Percentiles rank a stretch among this genome's conserved stretches.
Conservation (phyloP, 2,329 filamentous ascomycete genomes). For the Cucurbitaria berberidis region DNA sequence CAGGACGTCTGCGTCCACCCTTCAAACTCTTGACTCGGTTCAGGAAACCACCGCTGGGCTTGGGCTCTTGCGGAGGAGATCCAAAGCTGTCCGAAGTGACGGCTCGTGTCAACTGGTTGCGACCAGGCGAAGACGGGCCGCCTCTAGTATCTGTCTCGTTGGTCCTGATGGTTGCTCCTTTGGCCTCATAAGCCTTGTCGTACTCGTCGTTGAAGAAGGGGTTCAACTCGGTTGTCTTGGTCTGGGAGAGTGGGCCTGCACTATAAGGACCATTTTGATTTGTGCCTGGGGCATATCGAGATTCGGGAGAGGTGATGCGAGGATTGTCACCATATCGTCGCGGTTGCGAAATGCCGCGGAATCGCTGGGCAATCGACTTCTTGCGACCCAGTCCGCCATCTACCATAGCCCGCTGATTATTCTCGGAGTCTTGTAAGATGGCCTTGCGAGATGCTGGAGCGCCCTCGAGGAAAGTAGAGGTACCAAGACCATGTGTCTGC, state of each 20-base stretch:
- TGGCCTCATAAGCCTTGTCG: conserved; percentile 68
- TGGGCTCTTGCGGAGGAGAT: conserved; percentile 29
- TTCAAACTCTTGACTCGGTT: conserved; percentile 49
- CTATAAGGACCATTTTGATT: conserved; percentile 42
- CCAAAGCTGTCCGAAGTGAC: conserved; percentile 42
- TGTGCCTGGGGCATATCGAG: conserved; percentile 54
- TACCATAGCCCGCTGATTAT: conserved; percentile 49
- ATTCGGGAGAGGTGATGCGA: conserved; percentile 56
- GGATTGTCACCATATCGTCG: conserved; percentile 59
- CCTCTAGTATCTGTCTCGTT: conserved; percentile 48
- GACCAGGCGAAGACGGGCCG: conserved; percentile 35
- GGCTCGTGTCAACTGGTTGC: conserved; percentile 39
- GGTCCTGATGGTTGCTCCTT: conserved; percentile 64
- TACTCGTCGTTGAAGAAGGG: conserved; percentile 83
- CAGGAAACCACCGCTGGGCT: conserved; percentile 42
- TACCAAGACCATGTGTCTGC: conserved; percentile 82
- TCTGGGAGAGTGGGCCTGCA: conserved; percentile 49
- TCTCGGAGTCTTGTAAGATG: conserved; percentile 76
- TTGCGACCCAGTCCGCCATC: conserved; percentile 74
- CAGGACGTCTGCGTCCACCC: conserved; percentile 43
- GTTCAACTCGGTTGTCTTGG: conserved; percentile 61
- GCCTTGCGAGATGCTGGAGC: conserved; percentile 83
- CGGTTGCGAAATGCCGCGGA: conserved; percentile 81
- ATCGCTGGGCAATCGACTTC: conserved; percentile 91
- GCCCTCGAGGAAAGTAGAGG: conserved; percentile 94